These are phyloP conservation scores for Wickerhamomyces queroliae DNA, from an alignment of 805 yeast species.

Conservation along the genomic window DNA sequence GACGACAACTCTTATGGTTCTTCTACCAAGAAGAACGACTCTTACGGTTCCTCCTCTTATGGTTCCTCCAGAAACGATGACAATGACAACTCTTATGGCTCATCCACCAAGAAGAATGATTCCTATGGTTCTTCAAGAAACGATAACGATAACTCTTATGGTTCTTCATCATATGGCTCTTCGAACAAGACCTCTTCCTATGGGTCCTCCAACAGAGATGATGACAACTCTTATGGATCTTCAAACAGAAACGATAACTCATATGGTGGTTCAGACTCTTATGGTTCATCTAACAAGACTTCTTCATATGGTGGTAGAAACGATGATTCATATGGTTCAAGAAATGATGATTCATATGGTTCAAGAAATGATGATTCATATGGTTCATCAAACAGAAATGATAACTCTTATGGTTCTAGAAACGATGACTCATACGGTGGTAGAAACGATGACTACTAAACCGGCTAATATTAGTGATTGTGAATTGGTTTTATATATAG, in stretches of 20 bases:
- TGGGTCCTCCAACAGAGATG: slow-evolving; percentile 26
- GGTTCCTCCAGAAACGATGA: slow-evolving; percentile 1
- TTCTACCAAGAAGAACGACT: slow-evolving; percentile 4
- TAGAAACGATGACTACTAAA: slow-evolving; percentile 9
- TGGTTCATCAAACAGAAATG: slow-evolving; percentile 13
- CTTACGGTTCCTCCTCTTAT: background rate
- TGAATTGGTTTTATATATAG: too few relatives aligned
- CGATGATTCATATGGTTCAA: slow-evolving; percentile 19
- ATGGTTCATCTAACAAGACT: slow-evolving; percentile 20
- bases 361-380: slow-evolving; percentile 16
- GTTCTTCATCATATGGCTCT: slow-evolving; percentile 19
- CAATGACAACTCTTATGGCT: slow-evolving; percentile 13
- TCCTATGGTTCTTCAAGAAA: slow-evolving; percentile 22
- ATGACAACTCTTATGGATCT: slow-evolving; percentile 30
- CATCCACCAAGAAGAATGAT: slow-evolving; percentile 13
- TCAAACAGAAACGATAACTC: slow-evolving; percentile 19
- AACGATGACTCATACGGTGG: slow-evolving; percentile 20
- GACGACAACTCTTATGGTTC: slow-evolving; percentile 23
- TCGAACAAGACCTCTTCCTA: slow-evolving; percentile 23
- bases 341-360: slow-evolving; percentile 14
- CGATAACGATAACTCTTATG: slow-evolving; percentile 5
- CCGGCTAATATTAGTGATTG: background rate
- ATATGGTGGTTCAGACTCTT: slow-evolving; percentile 17
- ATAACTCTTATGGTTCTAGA: slow-evolving; percentile 19
- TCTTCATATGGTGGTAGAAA: slow-evolving; percentile 22